phyloP scores from a whole-genome alignment of 345 rosid species.

The Eucalyptus erythrocorys region DNA sequence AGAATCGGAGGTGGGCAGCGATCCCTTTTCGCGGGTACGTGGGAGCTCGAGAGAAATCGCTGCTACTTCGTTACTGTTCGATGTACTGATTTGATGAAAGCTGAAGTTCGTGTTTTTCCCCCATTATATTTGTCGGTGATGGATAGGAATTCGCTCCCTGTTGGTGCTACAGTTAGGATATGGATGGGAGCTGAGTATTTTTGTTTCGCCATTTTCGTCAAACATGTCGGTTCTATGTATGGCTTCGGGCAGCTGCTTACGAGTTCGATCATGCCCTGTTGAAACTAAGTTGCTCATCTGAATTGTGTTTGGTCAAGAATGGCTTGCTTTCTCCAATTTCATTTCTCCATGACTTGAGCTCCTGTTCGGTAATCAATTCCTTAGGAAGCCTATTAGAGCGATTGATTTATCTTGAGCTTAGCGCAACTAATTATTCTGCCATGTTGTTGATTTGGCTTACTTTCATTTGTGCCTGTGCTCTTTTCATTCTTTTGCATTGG shows the following conservation, averaged over 20 bases:
- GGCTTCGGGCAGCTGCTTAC: background rate
- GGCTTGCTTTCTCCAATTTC: background rate
- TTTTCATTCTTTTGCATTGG: background rate
- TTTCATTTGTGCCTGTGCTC: background rate
- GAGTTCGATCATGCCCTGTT: background rate
- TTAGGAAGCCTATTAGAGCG: background rate
- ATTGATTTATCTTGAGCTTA: background rate
- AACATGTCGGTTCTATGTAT: background rate
- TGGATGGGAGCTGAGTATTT: background rate
- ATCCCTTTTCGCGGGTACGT: background rate
- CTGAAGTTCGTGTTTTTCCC: background rate
- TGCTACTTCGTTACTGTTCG: background rate
- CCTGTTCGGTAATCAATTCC: background rate
- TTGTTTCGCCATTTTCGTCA: background rate
- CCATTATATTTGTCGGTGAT: background rate
- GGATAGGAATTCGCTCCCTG: background rate
- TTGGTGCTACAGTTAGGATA: background rate
- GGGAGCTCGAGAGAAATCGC: background rate
- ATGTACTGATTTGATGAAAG: background rate
- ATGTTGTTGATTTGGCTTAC: background rate
- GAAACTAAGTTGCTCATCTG: background rate
- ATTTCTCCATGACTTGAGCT: background rate
- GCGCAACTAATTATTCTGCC: background rate
- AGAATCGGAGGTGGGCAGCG: background rate
- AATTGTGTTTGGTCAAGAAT: background rate